A percentile compares a stretch with the other conserved stretches of the same genome.
phyloP scores from a whole-genome alignment of 1,284 basidiomycete species.

The Trichosporon sp. region DNA sequence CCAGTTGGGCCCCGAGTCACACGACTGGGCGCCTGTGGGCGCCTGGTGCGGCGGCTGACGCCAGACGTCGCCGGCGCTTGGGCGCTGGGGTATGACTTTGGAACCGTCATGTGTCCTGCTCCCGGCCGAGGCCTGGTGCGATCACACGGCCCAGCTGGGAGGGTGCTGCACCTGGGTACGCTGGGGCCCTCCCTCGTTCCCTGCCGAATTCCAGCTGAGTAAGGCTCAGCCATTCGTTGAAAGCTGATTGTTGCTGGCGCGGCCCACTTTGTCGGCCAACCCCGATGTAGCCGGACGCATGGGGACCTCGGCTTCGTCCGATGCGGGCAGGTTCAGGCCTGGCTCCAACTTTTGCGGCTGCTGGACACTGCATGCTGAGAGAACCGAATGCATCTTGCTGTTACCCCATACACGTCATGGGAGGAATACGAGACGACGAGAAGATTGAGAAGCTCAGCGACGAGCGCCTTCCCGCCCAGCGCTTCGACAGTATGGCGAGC shows the following conservation, averaged over 20 bases:
- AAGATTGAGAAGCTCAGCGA: background rate
- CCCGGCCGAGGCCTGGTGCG: no score
- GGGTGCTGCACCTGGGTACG: no score
- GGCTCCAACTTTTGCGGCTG: constrained; percentile 5
- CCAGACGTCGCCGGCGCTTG: no score
- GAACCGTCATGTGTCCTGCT: background rate
- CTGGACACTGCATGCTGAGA: background rate
- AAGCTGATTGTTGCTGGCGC: no score
- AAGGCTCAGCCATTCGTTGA: no score
- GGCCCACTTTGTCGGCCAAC: background rate
- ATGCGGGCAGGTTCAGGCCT: background rate
- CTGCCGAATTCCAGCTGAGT: no score
- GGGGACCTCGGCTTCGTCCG: constrained; percentile 2
- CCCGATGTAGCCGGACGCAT: constrained; percentile 3
- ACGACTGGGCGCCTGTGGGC: background rate
- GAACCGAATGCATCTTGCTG: background rate
- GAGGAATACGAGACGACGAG: background rate
- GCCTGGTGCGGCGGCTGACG: no score
- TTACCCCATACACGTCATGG: background rate
- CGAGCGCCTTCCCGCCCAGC: background rate
- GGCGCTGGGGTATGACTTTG: no score
- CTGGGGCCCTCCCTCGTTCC: background rate
- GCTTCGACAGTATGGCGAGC: background rate
- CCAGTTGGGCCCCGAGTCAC: background rate
- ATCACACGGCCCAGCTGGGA: background rate